These are phyloP conservation scores for Gonium pectorale DNA, from an alignment of 139 green algal species.

Conservation along the genomic window DNA sequence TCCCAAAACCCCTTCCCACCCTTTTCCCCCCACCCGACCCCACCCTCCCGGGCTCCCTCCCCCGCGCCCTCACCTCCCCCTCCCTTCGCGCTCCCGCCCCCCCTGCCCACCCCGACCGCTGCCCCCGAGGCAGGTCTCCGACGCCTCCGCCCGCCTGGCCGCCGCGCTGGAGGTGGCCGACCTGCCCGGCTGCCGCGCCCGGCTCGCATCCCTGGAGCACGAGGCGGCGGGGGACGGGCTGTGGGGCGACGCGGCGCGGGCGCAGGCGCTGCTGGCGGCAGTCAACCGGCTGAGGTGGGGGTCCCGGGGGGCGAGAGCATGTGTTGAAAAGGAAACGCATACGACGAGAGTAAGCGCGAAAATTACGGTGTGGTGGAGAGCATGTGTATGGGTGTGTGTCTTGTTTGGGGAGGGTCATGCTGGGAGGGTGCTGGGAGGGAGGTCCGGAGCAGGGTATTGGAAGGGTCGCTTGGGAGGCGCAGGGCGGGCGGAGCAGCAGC, in stretches of 20 bases:
- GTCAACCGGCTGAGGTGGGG: slow-evolving; percentile 42
- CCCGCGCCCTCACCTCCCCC: neutral
- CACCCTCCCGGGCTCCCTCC: neutral
- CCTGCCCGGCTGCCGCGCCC: slow-evolving; percentile 43
- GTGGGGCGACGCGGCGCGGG: slow-evolving; percentile 77
- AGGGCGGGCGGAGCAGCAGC: too few species aligned
- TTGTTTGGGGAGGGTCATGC: too few species aligned
- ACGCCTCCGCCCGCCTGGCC: slow-evolving; percentile 8
- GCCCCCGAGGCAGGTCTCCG: neutral
- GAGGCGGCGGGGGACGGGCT: slow-evolving; percentile 54
- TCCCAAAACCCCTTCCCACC: too few species aligned
- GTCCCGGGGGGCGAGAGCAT: slow-evolving; percentile 44
- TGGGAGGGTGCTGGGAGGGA: too few species aligned
- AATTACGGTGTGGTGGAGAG: too few species aligned
- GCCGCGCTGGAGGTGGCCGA: slow-evolving; percentile 54
- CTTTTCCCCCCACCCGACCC: neutral
- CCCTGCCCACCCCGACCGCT: too few species aligned
- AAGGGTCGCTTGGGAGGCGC: too few species aligned
- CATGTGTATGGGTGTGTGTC: too few species aligned
- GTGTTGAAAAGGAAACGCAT: too few species aligned
- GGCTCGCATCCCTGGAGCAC: slow-evolving; percentile 65
- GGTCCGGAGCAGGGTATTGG: too few species aligned
- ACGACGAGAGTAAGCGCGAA: too few species aligned
- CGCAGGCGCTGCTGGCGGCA: slow-evolving; percentile 64
- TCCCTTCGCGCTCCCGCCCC: too few species aligned